phyloP scores from a whole-genome alignment of 78 protist species.

The Capsaspora owczarzaki region DNA sequence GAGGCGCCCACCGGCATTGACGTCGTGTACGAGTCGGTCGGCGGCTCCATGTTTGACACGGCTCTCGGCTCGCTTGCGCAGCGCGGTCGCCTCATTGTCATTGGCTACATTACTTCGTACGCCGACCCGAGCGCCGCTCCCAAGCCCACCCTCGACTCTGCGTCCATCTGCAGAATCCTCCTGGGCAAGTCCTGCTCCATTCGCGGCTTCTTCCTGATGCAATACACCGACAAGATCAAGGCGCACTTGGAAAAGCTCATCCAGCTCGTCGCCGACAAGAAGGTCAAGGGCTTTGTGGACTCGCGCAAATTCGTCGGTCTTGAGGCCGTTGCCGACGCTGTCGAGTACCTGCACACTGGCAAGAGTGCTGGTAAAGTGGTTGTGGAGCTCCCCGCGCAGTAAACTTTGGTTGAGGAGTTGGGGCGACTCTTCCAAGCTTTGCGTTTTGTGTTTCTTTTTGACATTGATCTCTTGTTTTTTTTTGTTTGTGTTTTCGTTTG shows the following conservation, averaged over 20 bases:
- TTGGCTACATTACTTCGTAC: not conserved
- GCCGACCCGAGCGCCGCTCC: not conserved
- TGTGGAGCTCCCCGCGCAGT: not conserved
- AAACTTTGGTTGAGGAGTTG: too few relatives aligned
- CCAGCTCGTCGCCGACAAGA: not conserved
- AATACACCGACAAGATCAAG: not conserved
- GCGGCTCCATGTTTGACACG: constrained; percentile 46
- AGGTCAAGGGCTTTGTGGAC: not conserved
- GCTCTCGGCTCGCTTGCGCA: constrained; percentile 27
- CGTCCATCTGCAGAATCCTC: not conserved
- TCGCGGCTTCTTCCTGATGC: constrained; percentile 5
- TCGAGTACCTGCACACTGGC: constrained; percentile 5
- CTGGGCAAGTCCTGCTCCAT: not conserved
- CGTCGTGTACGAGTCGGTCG: constrained; percentile 71
- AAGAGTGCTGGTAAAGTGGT: not conserved
- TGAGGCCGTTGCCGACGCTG: not conserved
- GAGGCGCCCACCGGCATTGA: constrained; percentile 32
- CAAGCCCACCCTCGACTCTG: not conserved
- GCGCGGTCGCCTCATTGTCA: constrained; percentile 29
- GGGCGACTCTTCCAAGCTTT: too few relatives aligned
- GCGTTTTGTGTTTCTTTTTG: too few relatives aligned
- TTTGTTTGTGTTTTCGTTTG: too few relatives aligned
- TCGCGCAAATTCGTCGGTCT: not conserved
- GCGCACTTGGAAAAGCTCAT: not conserved
- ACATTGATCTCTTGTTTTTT: too few relatives aligned